Evolutionary conservation across 352 stramenopile genomes (phyloP), one percentile per base, ranked within the genome.

Genomic region (Pythium dissotocum): DNA sequence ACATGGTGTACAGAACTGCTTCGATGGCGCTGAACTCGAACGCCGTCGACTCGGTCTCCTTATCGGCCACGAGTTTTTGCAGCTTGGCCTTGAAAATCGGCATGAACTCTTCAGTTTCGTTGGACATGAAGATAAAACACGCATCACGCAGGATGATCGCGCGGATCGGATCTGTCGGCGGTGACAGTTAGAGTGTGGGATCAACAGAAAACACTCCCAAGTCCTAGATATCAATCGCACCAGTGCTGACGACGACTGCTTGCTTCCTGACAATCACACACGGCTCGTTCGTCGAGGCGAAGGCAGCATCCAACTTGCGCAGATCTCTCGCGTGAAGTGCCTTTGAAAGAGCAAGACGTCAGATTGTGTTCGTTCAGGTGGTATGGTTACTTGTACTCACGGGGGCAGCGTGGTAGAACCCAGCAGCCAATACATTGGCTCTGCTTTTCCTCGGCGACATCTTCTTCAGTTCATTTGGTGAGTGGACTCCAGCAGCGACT

Each of bases 221-320:
- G n/a, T n/a, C n/a, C n/a, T n/a, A n/a, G n/a, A n/a, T n/a, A n/a
- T n/a, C n/a, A n/a, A n/a, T 42, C 36, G 58, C 26, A 74, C 67
- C 84, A n/a, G 85, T 80, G 63, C 87, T 93, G 52, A 93, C 78
- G 21, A 93, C 75, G 58, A 93, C 85, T 26, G 85, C 85, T 65
- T 93, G 83, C 70, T 90, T 89, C 7, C 85, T 79, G 32, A 93
- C 77, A 21, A 87, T 79, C 44, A 93, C 87, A 3, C 81, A 90
- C 55, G 85, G 81, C 58, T 93, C 83, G 35, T 90, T 89, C 2
- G 78, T 88, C 24, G 89, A 80, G 1, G 84, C 80, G 52, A 93
- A 93, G 9, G 81, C 82, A 9, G 85, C 87, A 42, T 90, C 85
- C 62, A 93, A 76, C 55, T 88, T 79, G 56, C 85, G 81, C 63